Conservation (phyloP, 371 early-diverging fungal genomes). For the Synchytrium microbalum region DNA sequence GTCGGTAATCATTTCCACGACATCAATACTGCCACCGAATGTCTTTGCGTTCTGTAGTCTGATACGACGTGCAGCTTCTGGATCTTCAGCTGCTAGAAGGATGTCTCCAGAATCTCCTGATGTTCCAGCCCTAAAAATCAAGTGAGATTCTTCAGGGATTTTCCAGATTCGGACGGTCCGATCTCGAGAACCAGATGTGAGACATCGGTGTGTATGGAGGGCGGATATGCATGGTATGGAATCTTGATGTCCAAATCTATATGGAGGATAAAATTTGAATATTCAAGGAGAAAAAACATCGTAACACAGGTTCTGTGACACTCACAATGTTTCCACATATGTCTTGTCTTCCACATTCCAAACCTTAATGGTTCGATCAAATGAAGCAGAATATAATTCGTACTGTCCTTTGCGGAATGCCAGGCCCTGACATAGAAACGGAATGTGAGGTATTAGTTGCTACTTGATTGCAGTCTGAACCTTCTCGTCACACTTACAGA, state of each 20-base stretch:
- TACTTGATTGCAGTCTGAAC: neutral
- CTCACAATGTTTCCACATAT: slow-evolving; percentile 86
- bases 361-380: slow-evolving; percentile 89
- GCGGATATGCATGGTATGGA: slow-evolving; percentile 67
- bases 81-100: slow-evolving; percentile 29
- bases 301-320: neutral
- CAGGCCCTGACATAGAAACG: slow-evolving; percentile 54
- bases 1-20: slow-evolving; percentile 83
- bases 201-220: slow-evolving; percentile 77
- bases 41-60: slow-evolving; percentile 10
- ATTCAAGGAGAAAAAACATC: slow-evolving; percentile 5
- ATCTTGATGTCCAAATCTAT: slow-evolving; percentile 92
- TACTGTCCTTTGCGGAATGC: slow-evolving; percentile 75
- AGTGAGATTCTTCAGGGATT: slow-evolving; percentile 85
- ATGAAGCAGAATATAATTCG: slow-evolving; percentile 84
- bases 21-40: slow-evolving; percentile 74
- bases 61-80: slow-evolving; percentile 30
- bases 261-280: slow-evolving; percentile 4
- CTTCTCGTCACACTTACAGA: slow-evolving; percentile 39
- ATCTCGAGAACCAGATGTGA: slow-evolving; percentile 89
- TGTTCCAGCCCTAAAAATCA: slow-evolving; percentile 85
- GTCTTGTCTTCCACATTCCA: slow-evolving; percentile 88
- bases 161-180: slow-evolving; percentile 89
- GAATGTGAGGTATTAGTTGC: too few relatives aligned
- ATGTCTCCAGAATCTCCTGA: slow-evolving; percentile 19